Conservation (phyloP, 2,329 filamentous ascomycete species). For the Talaromyces sp. region DNA sequence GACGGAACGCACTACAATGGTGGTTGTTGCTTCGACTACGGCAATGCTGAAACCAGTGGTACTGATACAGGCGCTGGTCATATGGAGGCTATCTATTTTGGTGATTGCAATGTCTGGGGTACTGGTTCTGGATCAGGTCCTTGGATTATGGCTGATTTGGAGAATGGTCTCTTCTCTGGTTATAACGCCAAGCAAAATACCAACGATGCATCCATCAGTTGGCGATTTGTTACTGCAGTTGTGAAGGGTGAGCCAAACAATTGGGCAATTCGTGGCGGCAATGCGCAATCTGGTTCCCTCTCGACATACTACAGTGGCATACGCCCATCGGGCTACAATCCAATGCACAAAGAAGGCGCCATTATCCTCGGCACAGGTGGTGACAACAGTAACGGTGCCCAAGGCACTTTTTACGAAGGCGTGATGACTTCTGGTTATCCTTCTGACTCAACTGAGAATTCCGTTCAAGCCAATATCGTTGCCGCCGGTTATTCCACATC, state of each 20-base stretch:
- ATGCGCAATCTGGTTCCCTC: conserved; percentile 3
- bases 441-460: conserved; percentile 8
- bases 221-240: conserved; percentile 9
- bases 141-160: conserved; percentile 13
- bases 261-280: conserved; percentile 12
- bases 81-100: conserved; percentile 15
- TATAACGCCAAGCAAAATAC: not conserved
- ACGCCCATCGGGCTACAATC: conserved; percentile 11
- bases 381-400: conserved; percentile 13
- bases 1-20: conserved; percentile 15
- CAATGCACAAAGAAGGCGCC: conserved; percentile 12
- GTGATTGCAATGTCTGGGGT: not conserved
- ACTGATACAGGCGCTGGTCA: conserved; percentile 12
- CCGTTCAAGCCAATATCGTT: conserved; percentile 14
- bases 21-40: conserved; percentile 13
- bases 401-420: conserved; percentile 14
- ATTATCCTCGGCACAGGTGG: conserved; percentile 15
- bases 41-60: conserved; percentile 11
- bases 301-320: conserved; percentile 10
- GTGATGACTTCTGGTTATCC: conserved; percentile 13
- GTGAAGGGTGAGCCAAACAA: conserved; percentile 7
- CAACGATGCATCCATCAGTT: not conserved
- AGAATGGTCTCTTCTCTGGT: conserved; percentile 12
- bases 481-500: not conserved
- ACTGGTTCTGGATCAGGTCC: conserved; percentile 7